Evolutionary conservation across 768 basidiomycete species (phyloP), one percentile per base, ranked within the genome.

Genomic region (Dentipellis fragilis): DNA sequence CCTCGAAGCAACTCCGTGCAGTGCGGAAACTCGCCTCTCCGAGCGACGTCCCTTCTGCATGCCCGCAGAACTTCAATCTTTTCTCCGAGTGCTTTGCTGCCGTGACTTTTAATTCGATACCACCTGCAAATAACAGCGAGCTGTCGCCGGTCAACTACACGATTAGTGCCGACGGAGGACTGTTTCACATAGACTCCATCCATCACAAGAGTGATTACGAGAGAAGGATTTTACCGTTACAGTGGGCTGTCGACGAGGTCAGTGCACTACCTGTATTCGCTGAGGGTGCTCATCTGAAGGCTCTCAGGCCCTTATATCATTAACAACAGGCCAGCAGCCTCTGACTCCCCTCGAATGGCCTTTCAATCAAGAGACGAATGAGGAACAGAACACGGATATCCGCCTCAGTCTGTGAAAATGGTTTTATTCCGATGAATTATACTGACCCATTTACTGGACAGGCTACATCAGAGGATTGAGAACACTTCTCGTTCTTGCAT

Each of bases 221-320:
- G 66, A 70, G 71, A 53, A 70, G 83, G 48, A 74, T 88, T 34
- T 64, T 91, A 16, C 89, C 89, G 1, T 59, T 91, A 19, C 89
- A 91, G 59, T 84, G 87, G 77, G 84, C 87, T 10, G 71, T 91
- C 37, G 89, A 91, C 61, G 73, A 79, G 65, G 87, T 84, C 58
- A 23, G 78, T 51, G 16, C 14, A 19, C 5, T 3, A 52, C 0
- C 21, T 12, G 4, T 19, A 19, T 34, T 29, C 38, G 29, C 10
- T 19, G 42, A 1, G 54, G 16, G 2, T 23, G 35, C 54, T 62
- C 22, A 54, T 52, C 5, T 34, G 34, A 49, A 38, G 17, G 21
- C 35, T n/a, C 53, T 10, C 49, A 88, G 87, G 84, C 86, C 12
- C 80, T 90, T 59, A 84, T 90, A 21, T 78, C 84, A 58, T 73